These are phyloP conservation scores for Globisporangium okanoganense DNA, from an alignment of 352 stramenopile species.

Conservation along the genomic window DNA sequence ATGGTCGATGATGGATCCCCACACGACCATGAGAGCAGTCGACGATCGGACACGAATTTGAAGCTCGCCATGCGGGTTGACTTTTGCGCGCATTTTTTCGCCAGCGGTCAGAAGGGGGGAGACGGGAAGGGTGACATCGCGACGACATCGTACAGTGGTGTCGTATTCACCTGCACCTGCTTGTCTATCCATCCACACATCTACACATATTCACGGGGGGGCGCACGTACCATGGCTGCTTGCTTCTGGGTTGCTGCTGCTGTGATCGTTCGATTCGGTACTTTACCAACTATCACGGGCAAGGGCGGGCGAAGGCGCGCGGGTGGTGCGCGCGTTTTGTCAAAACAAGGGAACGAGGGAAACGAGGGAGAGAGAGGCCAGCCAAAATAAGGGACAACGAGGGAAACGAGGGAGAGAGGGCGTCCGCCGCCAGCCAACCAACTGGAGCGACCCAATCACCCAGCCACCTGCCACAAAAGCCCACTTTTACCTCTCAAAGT, in stretches of 20 bases:
- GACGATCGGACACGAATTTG: neutral
- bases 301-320: neutral
- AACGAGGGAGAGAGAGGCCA: neutral
- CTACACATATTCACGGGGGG: neutral
- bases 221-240: constrained; percentile 20
- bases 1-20: neutral
- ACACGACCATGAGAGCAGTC: neutral
- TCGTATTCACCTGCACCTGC: neutral
- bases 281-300: constrained; percentile 20
- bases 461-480: neutral
- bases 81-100: constrained; percentile 1
- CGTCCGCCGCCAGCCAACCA: constrained; percentile 40
- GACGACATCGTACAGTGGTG: neutral
- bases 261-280: constrained; percentile 20
- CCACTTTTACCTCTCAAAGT: too few species aligned
- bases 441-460: neutral
- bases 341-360: neutral
- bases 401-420: constrained; percentile 30
- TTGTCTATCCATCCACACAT: constrained; percentile 4
- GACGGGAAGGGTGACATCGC: neutral
- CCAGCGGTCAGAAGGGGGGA: neutral
- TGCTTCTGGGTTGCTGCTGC: constrained; percentile 1
- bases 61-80: neutral
- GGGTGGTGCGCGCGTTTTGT: constrained; percentile 7
- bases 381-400: neutral